These are phyloP conservation scores for Platanus orientalis DNA, from an alignment of 164 flowering plant genomes.

Conservation along the genomic window DNA sequence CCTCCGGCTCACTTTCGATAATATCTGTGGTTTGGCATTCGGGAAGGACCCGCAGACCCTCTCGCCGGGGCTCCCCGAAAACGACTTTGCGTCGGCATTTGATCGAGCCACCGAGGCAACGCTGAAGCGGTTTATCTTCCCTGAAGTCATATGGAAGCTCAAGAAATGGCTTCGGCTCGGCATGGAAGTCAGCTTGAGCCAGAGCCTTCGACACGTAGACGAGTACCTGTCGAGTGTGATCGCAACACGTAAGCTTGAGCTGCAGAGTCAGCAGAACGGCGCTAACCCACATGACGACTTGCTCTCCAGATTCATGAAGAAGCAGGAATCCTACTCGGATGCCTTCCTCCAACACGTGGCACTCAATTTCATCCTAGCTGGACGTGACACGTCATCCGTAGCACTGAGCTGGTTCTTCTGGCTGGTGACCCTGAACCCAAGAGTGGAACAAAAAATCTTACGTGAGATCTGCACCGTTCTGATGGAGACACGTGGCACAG, in stretches of 20 bases:
- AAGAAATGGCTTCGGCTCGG: slow-evolving; percentile 63
- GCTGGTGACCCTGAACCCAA: slow-evolving; percentile 22
- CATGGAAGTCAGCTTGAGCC: slow-evolving; percentile 40
- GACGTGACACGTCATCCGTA: slow-evolving; percentile 47
- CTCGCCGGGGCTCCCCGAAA: slow-evolving; percentile 49
- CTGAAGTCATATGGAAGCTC: slow-evolving; percentile 50
- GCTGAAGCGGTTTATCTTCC: slow-evolving; percentile 58
- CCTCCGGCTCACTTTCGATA: slow-evolving; percentile 65
- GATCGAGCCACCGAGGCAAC: slow-evolving; percentile 74
- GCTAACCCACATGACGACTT: slow-evolving; percentile 42
- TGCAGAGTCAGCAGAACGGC: slow-evolving; percentile 23
- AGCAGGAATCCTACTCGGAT: slow-evolving; percentile 34
- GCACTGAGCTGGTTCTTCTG: slow-evolving; percentile 45
- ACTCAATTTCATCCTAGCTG: slow-evolving; percentile 47
- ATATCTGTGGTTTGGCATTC: slow-evolving; percentile 66
- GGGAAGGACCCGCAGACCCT: slow-evolving; percentile 63
- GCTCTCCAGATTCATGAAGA: slow-evolving; percentile 45
- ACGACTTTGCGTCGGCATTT: slow-evolving; percentile 50
- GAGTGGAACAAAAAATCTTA: slow-evolving; percentile 35
- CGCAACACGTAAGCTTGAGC: slow-evolving; percentile 51
- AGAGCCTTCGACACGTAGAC: slow-evolving; percentile 44
- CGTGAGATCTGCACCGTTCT: slow-evolving; percentile 44
- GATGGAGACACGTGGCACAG: slow-evolving; percentile 49
- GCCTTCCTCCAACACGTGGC: slow-evolving; percentile 38
- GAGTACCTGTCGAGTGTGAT: slow-evolving; percentile 43